Evolutionary conservation across 176 grass and related monocot species (phyloP).

Genomic region (Puya raimondii): DNA sequence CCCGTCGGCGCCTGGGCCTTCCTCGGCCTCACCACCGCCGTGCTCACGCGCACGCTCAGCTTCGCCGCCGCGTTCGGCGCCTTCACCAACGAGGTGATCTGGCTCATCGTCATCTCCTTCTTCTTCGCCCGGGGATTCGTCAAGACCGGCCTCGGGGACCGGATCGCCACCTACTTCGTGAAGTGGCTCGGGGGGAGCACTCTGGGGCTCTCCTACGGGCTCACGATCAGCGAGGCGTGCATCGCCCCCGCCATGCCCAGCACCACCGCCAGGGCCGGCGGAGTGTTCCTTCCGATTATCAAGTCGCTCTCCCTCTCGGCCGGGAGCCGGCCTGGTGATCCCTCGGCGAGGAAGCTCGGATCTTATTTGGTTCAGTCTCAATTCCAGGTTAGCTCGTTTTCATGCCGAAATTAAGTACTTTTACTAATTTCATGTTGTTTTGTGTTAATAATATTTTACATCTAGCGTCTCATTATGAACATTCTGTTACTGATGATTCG

Average conservation of each 20-base stretch:
- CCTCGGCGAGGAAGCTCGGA: conserved; percentile 55
- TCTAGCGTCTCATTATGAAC: no score
- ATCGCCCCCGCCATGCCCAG: conserved; percentile 92
- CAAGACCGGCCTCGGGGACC: conserved; percentile 78
- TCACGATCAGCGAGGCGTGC: conserved; percentile 79
- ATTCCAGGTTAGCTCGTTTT: conserved; percentile 45
- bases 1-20: conserved; percentile 96
- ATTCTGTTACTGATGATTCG: no score
- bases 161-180: conserved; percentile 85
- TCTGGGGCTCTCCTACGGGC: conserved; percentile 69
- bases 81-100: conserved; percentile 94
- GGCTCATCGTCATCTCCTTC: conserved; percentile 95
- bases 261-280: conserved; percentile 82
- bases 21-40: conserved; percentile 63
- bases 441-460: background rate
- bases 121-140: conserved; percentile 90
- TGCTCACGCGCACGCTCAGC: conserved; percentile 67
- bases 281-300: conserved; percentile 72
- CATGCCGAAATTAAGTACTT: background rate
- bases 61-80: conserved; percentile 75
- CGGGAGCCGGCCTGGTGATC: conserved; percentile 50
- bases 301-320: conserved; percentile 62
- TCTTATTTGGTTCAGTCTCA: conserved; percentile 82
- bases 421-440: background rate
- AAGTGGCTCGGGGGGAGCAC: conserved; percentile 82